These are phyloP conservation scores for Penicillium sp. DNA, from an alignment of 2,329 filamentous ascomycete genomes.

Conservation along the genomic window DNA sequence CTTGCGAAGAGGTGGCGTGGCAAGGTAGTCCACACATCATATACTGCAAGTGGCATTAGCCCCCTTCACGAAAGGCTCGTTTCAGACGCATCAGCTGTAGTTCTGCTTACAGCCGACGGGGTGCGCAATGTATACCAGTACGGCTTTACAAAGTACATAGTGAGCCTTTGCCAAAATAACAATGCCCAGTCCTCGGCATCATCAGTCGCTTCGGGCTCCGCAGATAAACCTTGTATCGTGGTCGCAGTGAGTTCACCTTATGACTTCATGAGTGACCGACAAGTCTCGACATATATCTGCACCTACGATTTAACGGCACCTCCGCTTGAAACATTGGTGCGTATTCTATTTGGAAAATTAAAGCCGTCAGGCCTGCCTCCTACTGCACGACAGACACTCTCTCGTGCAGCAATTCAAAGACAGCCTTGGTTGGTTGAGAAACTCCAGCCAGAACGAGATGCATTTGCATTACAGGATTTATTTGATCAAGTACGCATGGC, in stretches of 20 bases:
- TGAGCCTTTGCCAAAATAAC: slow-evolving; percentile 9
- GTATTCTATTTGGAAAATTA: slow-evolving; percentile 9
- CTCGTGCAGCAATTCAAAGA: slow-evolving; percentile 1
- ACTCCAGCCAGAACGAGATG: slow-evolving; percentile 7
- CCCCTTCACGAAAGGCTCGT: slow-evolving; percentile 12
- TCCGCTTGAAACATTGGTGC: slow-evolving; percentile 8
- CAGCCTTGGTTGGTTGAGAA: slow-evolving; percentile 14
- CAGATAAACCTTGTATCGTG: slow-evolving; percentile 11
- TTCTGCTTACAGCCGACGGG: slow-evolving; percentile 13
- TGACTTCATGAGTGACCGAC: slow-evolving; percentile 14
- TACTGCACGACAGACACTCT: slow-evolving; percentile 4
- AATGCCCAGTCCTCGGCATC: not conserved
- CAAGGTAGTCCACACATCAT: slow-evolving; percentile 13
- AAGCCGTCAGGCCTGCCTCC: slow-evolving; percentile 8
- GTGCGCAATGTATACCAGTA: slow-evolving; percentile 14
- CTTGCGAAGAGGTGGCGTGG: slow-evolving; percentile 14
- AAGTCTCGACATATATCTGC: slow-evolving; percentile 9
- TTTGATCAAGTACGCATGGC: slow-evolving; percentile 13
- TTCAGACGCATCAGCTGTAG: slow-evolving; percentile 9
- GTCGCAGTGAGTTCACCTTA: slow-evolving; percentile 14
- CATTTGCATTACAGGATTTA: slow-evolving; percentile 5
- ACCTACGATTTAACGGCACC: slow-evolving; percentile 11
- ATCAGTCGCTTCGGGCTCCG: not conserved
- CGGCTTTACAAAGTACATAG: slow-evolving; percentile 12
- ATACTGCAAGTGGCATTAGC: slow-evolving; percentile 13